Evolutionary conservation across 1,284 basidiomycete genomes (phyloP).

Genomic region (Sporisorium graminicola): DNA sequence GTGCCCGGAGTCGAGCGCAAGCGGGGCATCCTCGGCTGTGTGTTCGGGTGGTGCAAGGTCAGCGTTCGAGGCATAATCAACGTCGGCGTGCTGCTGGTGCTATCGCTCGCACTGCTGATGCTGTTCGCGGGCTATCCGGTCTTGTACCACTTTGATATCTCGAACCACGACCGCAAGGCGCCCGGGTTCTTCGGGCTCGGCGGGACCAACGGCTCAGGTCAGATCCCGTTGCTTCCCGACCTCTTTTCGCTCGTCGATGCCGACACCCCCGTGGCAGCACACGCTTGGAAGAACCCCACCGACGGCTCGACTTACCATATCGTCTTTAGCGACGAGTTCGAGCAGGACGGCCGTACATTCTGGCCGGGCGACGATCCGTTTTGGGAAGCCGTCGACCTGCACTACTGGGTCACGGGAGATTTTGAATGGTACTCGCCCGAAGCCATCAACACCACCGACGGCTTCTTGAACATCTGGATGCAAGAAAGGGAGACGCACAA

Average conservation of each 20-base stretch:
- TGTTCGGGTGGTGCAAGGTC: conserved; percentile 4
- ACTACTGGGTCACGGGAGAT: conserved; percentile 52
- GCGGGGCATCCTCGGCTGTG: background rate
- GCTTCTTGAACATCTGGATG: conserved; percentile 54
- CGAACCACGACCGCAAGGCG: background rate
- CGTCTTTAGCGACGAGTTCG: conserved; percentile 79
- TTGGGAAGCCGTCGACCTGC: conserved; percentile 61
- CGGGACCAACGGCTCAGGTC: conserved; percentile 72
- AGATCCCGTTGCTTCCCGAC: conserved; percentile 27
- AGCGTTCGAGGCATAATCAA: conserved; percentile 54
- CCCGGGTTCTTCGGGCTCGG: conserved; percentile 75
- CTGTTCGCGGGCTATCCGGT: conserved; percentile 67
- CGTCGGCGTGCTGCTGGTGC: conserved; percentile 51
- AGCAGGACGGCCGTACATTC: conserved; percentile 77
- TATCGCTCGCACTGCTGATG: conserved; percentile 55
- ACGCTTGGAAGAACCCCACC: conserved; percentile 26
- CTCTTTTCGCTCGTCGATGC: conserved; percentile 53
- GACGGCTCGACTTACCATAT: conserved; percentile 70
- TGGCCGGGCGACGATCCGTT: conserved; percentile 66
- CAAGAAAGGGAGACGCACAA: conserved; percentile 49
- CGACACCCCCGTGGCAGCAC: conserved; percentile 33
- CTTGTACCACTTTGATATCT: conserved; percentile 14
- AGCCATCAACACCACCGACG: conserved; percentile 53
- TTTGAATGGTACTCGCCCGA: conserved; percentile 68
- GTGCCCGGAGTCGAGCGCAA: conserved; percentile 14